phyloP scores from a whole-genome alignment of 805 yeast genomes.

The Teunomyces cretensis region DNA sequence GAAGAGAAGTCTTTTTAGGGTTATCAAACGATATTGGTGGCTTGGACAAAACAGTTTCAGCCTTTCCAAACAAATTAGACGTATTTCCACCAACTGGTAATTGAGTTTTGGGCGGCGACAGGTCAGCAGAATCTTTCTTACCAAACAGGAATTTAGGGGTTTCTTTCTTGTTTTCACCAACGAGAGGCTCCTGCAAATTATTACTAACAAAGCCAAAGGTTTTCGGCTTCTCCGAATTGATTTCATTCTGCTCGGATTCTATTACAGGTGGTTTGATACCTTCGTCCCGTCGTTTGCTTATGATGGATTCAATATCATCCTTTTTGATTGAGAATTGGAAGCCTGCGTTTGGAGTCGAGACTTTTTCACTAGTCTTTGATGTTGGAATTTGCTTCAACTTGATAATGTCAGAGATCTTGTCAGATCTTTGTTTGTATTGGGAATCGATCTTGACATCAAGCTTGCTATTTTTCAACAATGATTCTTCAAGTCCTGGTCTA shows the following conservation, averaged over 20 bases:
- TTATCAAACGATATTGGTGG: constrained; percentile 4
- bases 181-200: too few species aligned
- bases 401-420: constrained; percentile 27
- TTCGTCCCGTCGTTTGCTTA: constrained; percentile 16
- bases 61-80: neutral
- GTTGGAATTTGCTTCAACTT: constrained; percentile 26
- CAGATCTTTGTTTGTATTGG: constrained; percentile 23
- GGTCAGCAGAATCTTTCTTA: neutral
- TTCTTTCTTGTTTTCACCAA: constrained; percentile 5
- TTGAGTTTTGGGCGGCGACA: neutral
- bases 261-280: neutral
- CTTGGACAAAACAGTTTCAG: neutral
- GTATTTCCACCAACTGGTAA: neutral
- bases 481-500: constrained; percentile 18
- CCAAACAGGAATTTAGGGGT: constrained; percentile 6
- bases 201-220: too few species aligned
- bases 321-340: constrained; percentile 36
- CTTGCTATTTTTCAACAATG: constrained; percentile 13
- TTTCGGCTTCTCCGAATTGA: too few species aligned
- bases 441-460: constrained; percentile 23
- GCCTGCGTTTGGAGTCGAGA: constrained; percentile 34
- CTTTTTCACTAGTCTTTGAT: constrained; percentile 3
- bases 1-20: too few species aligned
- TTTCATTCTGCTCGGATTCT: neutral
- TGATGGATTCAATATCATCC: constrained; percentile 24